Conservation (phyloP, 2,329 filamentous ascomycete species). For the Nakataea oryzae region DNA sequence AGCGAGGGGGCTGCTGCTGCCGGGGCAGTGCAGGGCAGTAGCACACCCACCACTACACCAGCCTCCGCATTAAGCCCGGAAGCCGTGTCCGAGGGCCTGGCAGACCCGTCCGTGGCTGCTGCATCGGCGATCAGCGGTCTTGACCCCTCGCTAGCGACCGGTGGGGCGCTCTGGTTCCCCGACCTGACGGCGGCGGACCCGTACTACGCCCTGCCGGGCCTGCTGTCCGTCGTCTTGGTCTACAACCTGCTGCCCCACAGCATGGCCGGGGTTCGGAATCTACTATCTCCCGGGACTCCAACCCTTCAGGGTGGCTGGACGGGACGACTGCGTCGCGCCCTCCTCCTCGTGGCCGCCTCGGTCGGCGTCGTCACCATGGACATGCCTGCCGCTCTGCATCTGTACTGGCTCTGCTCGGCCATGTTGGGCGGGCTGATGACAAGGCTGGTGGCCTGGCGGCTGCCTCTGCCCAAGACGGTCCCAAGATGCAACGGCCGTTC, state of each 20-base stretch:
- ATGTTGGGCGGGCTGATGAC: constrained; percentile 12
- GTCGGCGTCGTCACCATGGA: constrained; percentile 25
- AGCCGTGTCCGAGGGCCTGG: not conserved
- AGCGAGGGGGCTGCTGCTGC: too few relatives aligned
- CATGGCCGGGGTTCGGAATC: not conserved
- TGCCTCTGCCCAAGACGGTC: constrained; percentile 13
- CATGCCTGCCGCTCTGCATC: constrained; percentile 29
- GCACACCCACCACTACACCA: too few relatives aligned
- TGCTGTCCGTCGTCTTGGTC: constrained; percentile 23
- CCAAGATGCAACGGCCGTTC: constrained; percentile 12
- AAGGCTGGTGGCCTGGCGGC: constrained; percentile 10
- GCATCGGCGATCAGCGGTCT: not conserved
- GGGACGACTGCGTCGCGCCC: constrained; percentile 14
- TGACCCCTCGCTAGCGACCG: constrained; percentile 29
- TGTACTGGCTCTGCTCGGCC: constrained; percentile 31
- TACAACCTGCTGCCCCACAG: constrained; percentile 21
- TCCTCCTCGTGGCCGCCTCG: constrained; percentile 18
- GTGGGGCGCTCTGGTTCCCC: constrained; percentile 44
- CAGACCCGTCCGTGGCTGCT: not conserved
- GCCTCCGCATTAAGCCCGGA: not conserved
- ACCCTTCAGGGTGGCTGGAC: not conserved
- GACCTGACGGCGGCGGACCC: constrained; percentile 43
- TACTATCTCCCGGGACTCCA: not conserved
- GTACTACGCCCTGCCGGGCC: constrained; percentile 33
- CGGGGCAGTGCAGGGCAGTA: too few relatives aligned